Conservation (phyloP, 257 asterid genomes). For the Dorcoceras hygrometricum region DNA sequence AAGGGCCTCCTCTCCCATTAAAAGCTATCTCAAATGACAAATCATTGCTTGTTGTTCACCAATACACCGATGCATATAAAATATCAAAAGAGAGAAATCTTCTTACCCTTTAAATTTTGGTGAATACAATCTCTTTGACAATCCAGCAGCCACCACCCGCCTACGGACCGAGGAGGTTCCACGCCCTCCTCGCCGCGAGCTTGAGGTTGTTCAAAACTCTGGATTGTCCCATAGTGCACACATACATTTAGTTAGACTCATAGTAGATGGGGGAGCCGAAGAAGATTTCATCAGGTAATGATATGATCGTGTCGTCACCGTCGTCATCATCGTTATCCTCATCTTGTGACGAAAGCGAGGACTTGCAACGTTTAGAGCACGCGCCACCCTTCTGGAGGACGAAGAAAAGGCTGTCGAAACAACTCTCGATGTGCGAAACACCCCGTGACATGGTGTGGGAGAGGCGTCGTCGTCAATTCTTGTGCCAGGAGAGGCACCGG, state of each 20-base stretch:
- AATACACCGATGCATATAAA: neutral
- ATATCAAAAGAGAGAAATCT: neutral
- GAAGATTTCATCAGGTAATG: neutral
- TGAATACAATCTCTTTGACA: neutral
- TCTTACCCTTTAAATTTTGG: neutral
- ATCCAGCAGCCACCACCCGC: conserved; percentile 26
- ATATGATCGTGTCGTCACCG: neutral
- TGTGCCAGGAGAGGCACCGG: conserved; percentile 44
- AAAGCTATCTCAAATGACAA: neutral
- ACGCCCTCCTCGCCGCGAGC: conserved; percentile 29
- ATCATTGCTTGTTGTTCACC: neutral
- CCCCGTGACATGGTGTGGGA: conserved; percentile 80
- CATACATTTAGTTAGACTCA: neutral
- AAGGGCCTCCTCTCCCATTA: neutral
- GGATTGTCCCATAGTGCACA: neutral
- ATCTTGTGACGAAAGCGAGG: conserved; percentile 30
- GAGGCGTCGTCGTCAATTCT: conserved; percentile 58
- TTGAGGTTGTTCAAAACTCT: conserved; percentile 24
- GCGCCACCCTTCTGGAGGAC: conserved; percentile 73
- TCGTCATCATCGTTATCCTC: conserved; percentile 12
- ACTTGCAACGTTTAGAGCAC: conserved; percentile 55
- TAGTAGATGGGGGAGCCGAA: conserved; percentile 20
- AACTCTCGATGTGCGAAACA: conserved; percentile 68
- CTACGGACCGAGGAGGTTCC: conserved; percentile 33
- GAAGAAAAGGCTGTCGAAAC: conserved; percentile 53